Conservation (phyloP, 768 basidiomycete species). For the Phlebiopsis gigantea region DNA sequence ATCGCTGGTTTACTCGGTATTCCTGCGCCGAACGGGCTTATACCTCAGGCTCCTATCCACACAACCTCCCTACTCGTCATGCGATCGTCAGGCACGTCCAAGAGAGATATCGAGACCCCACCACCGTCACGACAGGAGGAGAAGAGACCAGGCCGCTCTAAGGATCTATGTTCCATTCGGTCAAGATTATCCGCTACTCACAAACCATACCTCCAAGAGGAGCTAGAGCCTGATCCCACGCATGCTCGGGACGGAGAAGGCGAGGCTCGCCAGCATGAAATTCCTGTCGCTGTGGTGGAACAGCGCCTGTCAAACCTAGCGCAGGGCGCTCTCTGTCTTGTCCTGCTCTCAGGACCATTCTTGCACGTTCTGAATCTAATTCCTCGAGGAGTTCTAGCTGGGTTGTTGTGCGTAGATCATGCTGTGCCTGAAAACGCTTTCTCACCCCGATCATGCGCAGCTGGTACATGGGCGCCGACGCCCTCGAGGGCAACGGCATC, state of each 20-base stretch:
- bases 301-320: slow-evolving; percentile 90
- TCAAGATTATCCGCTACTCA: slow-evolving; percentile 10
- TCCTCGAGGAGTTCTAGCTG: slow-evolving; percentile 78
- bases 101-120: slow-evolving; percentile 26
- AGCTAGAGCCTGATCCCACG: slow-evolving; percentile 24
- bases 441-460: slow-evolving; percentile 28
- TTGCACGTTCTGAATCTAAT: slow-evolving; percentile 75
- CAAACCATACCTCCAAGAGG: slow-evolving; percentile 12
- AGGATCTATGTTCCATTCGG: neutral
- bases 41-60: slow-evolving; percentile 91
- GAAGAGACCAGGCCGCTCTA: slow-evolving; percentile 1
- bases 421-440: neutral
- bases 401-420: slow-evolving; percentile 62
- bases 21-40: slow-evolving; percentile 82
- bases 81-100: slow-evolving; percentile 36
- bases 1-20: slow-evolving; percentile 82
- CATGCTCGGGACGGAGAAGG: slow-evolving; percentile 20
- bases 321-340: slow-evolving; percentile 74
- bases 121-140: neutral
- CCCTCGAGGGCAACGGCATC: slow-evolving; percentile 77
- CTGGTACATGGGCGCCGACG: slow-evolving; percentile 91
- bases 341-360: slow-evolving; percentile 78
- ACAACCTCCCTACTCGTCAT: slow-evolving; percentile 76
- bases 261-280: slow-evolving; percentile 33
- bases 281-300: slow-evolving; percentile 76